Base-by-base conservation (phyloP, 1,139 yeast species). In the Pichia kudriavzevii region DNA sequence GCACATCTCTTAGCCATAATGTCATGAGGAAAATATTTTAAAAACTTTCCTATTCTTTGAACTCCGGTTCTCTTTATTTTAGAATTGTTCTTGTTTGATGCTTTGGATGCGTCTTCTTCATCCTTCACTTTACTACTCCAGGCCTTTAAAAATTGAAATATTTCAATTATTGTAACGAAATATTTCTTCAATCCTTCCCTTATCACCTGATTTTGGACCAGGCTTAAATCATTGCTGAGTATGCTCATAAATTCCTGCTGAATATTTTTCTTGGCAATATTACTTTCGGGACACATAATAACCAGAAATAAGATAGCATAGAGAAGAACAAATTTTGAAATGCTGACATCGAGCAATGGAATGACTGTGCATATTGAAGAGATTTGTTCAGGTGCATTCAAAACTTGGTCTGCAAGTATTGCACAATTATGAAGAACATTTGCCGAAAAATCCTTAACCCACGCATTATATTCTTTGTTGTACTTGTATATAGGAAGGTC, bases 101-200 rank as follows among this genome's bases (percentile, higher is more conserved):
- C 8, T 25, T 32, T 32, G 9, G 26, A 26, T 13, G 21, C 22
- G 20, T 41, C 42, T 5, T 69, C 57, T 38, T 64, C 64, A 22
- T 57, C 51, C 46, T 47, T 57, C 40, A 45, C 50, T 36, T 35
- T 55, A 19, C 69, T 64, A 7, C 66, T 53, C 95, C 96, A 87
- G 45, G 82, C 84, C 42, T 79, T 75, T 41, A 88, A 72, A 52
- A 88, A 87, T 50, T 93, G 98, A 26, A 88, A 61, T 3, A 88
- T 75, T 22, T 77, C 74, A 49, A 91, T 84, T 0, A 88, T 70
- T 0, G 85, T 66, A 42, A 81, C 81, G 49, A 76, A 79, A 44
- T 85, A 79, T 34, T 73, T 64, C 45, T 75, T 73, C 38, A 79
- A 52, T 41, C 70, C 73, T 44, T 79, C 87, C 7, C 59, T 52